Percentiles rank a stretch among this genome's conserved stretches.
Conservation (phyloP, 78 protist genomes). For the Guillardia theta region DNA sequence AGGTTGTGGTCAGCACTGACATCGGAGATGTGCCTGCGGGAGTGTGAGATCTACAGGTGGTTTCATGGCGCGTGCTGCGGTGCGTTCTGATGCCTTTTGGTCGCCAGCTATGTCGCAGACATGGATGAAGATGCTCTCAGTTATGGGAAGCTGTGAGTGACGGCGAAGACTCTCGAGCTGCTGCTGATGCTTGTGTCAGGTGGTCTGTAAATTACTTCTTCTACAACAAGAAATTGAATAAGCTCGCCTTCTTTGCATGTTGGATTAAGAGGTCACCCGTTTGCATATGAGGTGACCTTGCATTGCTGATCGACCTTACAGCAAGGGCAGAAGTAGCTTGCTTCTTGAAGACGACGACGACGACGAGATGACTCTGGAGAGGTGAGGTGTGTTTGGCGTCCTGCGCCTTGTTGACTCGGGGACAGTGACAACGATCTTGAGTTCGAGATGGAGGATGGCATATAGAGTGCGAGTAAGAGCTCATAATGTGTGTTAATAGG, state of each 20-base stretch:
- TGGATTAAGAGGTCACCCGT: neutral
- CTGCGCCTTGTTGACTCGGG: too few species aligned
- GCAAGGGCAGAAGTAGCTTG: neutral
- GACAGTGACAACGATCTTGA: neutral
- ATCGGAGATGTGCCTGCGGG: neutral
- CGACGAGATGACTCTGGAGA: too few species aligned
- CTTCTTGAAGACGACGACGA: neutral
- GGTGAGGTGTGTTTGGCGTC: too few species aligned
- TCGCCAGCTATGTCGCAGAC: conserved; percentile 17
- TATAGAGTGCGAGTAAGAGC: too few species aligned
- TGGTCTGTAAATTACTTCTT: conserved; percentile 38
- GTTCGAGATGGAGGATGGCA: neutral
- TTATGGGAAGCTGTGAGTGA: neutral
- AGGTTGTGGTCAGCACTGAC: neutral
- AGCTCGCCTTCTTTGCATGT: neutral
- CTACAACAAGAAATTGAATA: conserved; percentile 20
- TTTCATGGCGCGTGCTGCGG: too few species aligned
- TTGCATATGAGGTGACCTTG: too few species aligned
- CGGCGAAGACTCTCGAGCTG: neutral
- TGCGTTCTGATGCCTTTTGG: too few species aligned
- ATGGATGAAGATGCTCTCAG: neutral
- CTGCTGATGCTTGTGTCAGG: neutral
- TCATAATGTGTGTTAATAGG: too few species aligned
- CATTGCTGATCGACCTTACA: too few species aligned
- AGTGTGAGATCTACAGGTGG: neutral